phyloP scores from a whole-genome alignment of 768 basidiomycete species.

The Boletus huronensis region DNA sequence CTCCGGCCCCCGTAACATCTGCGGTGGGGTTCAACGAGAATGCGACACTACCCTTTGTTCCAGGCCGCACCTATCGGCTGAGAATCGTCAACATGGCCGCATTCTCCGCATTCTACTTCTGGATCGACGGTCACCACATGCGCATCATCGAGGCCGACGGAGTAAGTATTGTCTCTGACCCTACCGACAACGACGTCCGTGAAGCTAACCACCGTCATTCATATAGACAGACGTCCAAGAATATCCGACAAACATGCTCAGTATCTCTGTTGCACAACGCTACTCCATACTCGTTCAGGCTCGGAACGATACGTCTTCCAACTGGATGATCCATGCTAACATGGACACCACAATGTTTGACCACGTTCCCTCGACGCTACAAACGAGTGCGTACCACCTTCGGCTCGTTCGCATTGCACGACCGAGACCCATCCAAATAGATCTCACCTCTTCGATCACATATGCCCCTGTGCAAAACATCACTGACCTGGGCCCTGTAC shows the following conservation, averaged over 20 bases:
- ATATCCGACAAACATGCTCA: conserved; percentile 65
- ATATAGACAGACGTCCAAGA: conserved; percentile 72
- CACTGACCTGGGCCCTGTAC: conserved; percentile 51
- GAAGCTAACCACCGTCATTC: neutral
- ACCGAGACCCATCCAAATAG: conserved; percentile 33
- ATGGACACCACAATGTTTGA: conserved; percentile 94
- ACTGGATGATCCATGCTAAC: conserved; percentile 90
- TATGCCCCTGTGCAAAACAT: conserved; percentile 56
- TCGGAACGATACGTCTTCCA: conserved; percentile 75
- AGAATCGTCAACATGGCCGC: conserved; percentile 83
- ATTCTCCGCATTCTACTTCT: conserved; percentile 75
- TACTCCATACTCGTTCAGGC: conserved; percentile 93
- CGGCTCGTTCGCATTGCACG: neutral
- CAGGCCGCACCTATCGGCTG: conserved; percentile 88
- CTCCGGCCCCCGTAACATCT: conserved; percentile 43
- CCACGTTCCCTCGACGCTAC: conserved; percentile 61
- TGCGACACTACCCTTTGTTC: conserved; percentile 72
- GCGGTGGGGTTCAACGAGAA: conserved; percentile 84
- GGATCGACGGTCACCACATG: conserved; percentile 89
- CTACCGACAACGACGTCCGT: neutral
- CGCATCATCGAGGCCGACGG: conserved; percentile 81
- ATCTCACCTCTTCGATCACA: conserved; percentile 79
- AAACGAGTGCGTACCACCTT: conserved; percentile 55
- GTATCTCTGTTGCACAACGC: conserved; percentile 83
- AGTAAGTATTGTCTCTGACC: conserved; percentile 39